These are phyloP conservation scores for Tylopilus felleus DNA, from an alignment of 768 basidiomycete species.

Conservation along the genomic window DNA sequence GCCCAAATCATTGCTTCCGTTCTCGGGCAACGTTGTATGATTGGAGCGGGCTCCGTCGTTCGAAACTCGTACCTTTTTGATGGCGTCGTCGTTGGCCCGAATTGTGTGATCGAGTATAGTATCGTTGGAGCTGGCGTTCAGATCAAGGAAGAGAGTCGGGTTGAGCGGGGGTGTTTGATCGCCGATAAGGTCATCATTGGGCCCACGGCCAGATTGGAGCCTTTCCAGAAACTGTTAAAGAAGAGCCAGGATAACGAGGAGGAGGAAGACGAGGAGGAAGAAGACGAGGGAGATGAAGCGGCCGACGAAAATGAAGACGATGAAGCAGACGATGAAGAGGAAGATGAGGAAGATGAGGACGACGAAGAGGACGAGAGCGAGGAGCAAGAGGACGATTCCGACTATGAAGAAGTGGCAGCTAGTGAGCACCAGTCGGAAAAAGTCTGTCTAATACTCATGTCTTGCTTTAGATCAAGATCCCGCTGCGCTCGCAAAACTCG, in stretches of 20 bases:
- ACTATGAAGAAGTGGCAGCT: constrained; percentile 64
- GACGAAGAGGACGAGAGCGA: constrained; percentile 32
- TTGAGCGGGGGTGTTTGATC: constrained; percentile 78
- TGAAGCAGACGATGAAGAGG: constrained; percentile 32
- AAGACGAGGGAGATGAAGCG: constrained; percentile 21
- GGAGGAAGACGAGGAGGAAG: constrained; percentile 20
- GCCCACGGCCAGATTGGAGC: constrained; percentile 57
- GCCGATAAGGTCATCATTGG: constrained; percentile 81
- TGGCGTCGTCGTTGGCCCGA: constrained; percentile 64
- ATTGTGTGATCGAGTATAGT: constrained; percentile 68
- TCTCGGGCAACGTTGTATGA: constrained; percentile 69
- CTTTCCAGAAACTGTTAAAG: constrained; percentile 74
- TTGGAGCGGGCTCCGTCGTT: constrained; percentile 70
- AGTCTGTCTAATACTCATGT: neutral
- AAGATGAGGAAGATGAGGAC: constrained; percentile 28
- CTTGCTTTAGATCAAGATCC: constrained; percentile 45
- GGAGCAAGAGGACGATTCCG: constrained; percentile 45
- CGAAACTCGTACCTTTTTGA: constrained; percentile 83
- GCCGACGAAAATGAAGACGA: constrained; percentile 28
- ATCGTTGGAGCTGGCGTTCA: constrained; percentile 79
- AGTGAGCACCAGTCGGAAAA: constrained; percentile 39
- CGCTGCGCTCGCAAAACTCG: constrained; percentile 46
- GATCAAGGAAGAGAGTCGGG: constrained; percentile 59
- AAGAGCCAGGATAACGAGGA: constrained; percentile 35
- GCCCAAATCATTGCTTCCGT: constrained; percentile 69